A percentile compares a stretch with the other conserved stretches of the same genome.
Evolutionary conservation across 2,329 filamentous ascomycete species (phyloP).

Genomic region (Penicillium sclerotigenum): DNA sequence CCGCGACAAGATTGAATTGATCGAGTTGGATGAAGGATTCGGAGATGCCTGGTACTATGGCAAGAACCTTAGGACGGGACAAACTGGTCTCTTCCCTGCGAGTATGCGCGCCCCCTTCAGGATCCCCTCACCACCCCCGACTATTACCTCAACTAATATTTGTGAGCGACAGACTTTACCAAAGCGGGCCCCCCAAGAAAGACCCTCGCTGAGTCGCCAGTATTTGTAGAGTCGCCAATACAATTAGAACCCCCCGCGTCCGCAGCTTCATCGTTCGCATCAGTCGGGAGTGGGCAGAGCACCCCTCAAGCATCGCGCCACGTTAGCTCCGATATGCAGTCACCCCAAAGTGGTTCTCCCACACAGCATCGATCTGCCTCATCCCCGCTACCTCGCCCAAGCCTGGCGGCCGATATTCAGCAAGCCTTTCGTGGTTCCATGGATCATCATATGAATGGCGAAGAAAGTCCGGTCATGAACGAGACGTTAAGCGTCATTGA

Average conservation of each 20-base stretch:
- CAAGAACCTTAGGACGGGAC: conserved; percentile 43
- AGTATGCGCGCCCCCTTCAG: conserved; percentile 32
- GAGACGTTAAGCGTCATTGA: conserved; percentile 95
- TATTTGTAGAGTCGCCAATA: conserved; percentile 9
- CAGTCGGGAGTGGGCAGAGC: conserved; percentile 33
- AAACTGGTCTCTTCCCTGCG: conserved; percentile 49
- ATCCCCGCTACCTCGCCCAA: conserved; percentile 35
- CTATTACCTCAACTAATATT: background rate
- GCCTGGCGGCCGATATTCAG: conserved; percentile 40
- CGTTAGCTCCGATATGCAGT: conserved; percentile 32
- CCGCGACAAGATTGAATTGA: conserved; percentile 62
- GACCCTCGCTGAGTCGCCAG: conserved; percentile 6
- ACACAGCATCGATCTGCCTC: conserved; percentile 36
- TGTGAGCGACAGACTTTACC: conserved; percentile 19
- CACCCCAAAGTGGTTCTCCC: conserved; percentile 22
- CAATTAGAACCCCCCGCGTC: conserved; percentile 17
- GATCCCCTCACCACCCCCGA: background rate
- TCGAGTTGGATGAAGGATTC: conserved; percentile 65
- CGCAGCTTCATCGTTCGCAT: conserved; percentile 22
- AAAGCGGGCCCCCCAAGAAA: background rate
- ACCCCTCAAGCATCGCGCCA: conserved; percentile 44
- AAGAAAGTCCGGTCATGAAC: conserved; percentile 78
- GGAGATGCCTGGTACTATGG: conserved; percentile 65
- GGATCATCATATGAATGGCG: conserved; percentile 50
- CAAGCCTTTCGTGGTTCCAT: conserved; percentile 47